These are phyloP conservation scores for Tremella yokohamensis DNA, from an alignment of 768 basidiomycete species.

Conservation along the genomic window DNA sequence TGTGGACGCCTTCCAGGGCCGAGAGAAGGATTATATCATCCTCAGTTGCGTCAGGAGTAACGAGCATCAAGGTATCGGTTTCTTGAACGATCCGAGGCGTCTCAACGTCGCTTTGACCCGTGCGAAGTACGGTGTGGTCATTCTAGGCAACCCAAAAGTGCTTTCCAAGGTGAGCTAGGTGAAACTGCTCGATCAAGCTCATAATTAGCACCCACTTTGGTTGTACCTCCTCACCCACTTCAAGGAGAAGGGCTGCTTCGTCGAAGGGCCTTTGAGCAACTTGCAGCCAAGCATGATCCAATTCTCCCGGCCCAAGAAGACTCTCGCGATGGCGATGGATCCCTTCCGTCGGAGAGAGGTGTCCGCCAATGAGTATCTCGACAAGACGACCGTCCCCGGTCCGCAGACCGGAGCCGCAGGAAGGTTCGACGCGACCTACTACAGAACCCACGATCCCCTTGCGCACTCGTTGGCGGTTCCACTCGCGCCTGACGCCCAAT, in stretches of 20 bases:
- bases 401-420: slow-evolving; percentile 66
- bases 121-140: slow-evolving; percentile 97
- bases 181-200: slow-evolving; percentile 26
- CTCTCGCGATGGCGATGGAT: slow-evolving; percentile 83
- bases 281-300: slow-evolving; percentile 98
- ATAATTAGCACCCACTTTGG: slow-evolving; percentile 86
- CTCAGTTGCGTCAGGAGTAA: slow-evolving; percentile 96
- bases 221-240: slow-evolving; percentile 97
- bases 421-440: slow-evolving; percentile 93
- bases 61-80: slow-evolving; percentile 98
- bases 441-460: slow-evolving; percentile 82
- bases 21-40: slow-evolving; percentile 99
- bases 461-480: slow-evolving; percentile 52
- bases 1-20: slow-evolving; percentile 98
- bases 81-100: slow-evolving; percentile 94
- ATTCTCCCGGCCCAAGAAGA: slow-evolving; percentile 92
- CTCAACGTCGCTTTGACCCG: slow-evolving; percentile 95
- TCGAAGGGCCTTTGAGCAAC: slow-evolving; percentile 94
- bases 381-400: slow-evolving; percentile 56
- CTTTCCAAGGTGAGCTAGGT: slow-evolving; percentile 75
- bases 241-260: slow-evolving; percentile 89
- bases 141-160: slow-evolving; percentile 99
- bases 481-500: slow-evolving; percentile 67
- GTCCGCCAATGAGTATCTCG: slow-evolving; percentile 74
- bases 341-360: slow-evolving; percentile 91